Percentiles rank a stretch among this genome's conserved stretches.
phyloP scores from a whole-genome alignment of 129 eudicot species.

The Escallonia rubra region DNA sequence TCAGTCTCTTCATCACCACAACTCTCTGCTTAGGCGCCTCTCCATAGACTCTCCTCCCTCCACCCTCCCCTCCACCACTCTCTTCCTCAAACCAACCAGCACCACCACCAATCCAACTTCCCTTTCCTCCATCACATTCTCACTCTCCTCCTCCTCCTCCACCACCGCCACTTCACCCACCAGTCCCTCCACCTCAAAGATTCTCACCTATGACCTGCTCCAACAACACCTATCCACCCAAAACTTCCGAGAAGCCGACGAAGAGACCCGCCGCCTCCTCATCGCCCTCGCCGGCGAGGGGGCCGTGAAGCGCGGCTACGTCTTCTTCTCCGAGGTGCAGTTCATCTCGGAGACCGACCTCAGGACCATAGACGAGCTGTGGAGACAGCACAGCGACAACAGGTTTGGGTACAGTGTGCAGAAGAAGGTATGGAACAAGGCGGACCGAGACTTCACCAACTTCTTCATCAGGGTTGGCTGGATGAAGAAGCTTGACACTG shows the following conservation, averaged over 20 bases:
- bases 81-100: conserved; percentile 3
- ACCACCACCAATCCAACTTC: background rate
- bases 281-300: conserved; percentile 75
- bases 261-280: conserved; percentile 88
- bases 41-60: conserved; percentile 24
- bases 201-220: conserved; percentile 49
- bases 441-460: conserved; percentile 46
- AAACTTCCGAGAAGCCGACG: conserved; percentile 81
- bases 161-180: conserved; percentile 17
- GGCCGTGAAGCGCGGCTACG: conserved; percentile 78
- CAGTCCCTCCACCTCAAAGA: conserved; percentile 24
- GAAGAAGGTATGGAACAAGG: conserved; percentile 55
- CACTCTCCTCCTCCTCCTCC: conserved; percentile 7
- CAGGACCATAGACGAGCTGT: conserved; percentile 52
- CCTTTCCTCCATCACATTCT: conserved; percentile 13
- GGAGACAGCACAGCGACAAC: conserved; percentile 52
- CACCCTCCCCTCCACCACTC: conserved; percentile 8
- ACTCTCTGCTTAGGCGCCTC: conserved; percentile 29
- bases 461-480: conserved; percentile 78
- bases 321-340: conserved; percentile 90
- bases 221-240: conserved; percentile 32
- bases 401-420: conserved; percentile 83
- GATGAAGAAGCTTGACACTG: conserved; percentile 88
- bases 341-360: conserved; percentile 52
- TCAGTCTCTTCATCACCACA: conserved; percentile 52